phyloP scores from a whole-genome alignment of 805 yeast genomes.

The Saccharomycopsis oosterbeekiorum region DNA sequence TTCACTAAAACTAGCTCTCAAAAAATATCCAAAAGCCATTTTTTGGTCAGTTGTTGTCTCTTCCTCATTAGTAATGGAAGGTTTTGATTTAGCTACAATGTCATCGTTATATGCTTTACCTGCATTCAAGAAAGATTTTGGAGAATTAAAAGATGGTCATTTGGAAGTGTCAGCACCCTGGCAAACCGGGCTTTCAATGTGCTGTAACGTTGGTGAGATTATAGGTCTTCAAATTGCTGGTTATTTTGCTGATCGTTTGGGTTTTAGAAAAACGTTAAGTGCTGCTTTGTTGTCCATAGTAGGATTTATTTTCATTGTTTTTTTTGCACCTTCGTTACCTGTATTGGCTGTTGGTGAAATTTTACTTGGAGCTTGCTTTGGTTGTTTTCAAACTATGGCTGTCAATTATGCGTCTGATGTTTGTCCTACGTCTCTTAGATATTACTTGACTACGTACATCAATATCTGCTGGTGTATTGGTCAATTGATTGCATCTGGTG shows the following conservation, averaged over 20 bases:
- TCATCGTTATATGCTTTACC: conserved; percentile 37
- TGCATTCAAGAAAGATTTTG: conserved; percentile 34
- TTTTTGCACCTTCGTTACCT: conserved; percentile 34
- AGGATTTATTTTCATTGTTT: conserved; percentile 37
- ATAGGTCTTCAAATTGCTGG: conserved; percentile 39
- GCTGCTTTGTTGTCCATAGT: conserved; percentile 25
- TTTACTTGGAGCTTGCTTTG: conserved; percentile 42
- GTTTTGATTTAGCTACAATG: conserved; percentile 36
- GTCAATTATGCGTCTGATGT: conserved; percentile 51
- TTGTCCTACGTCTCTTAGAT: conserved; percentile 41
- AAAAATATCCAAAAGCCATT: conserved; percentile 27
- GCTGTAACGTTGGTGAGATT: conserved; percentile 31
- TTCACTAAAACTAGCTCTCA: conserved; percentile 34
- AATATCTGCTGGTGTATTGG: conserved; percentile 50
- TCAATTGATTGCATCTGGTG: conserved; percentile 45
- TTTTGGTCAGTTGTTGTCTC: conserved; percentile 37
- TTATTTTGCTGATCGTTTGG: conserved; percentile 34
- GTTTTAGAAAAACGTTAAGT: conserved; percentile 35
- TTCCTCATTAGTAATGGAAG: conserved; percentile 38
- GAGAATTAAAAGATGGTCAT: conserved; percentile 24
- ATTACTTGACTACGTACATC: conserved; percentile 39
- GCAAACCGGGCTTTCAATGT: conserved; percentile 31
- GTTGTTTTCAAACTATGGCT: conserved; percentile 42
- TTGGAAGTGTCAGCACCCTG: conserved; percentile 32
- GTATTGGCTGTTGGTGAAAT: conserved; percentile 35